Conservation (phyloP, 257 asterid genomes). For the Misopates orontium region DNA sequence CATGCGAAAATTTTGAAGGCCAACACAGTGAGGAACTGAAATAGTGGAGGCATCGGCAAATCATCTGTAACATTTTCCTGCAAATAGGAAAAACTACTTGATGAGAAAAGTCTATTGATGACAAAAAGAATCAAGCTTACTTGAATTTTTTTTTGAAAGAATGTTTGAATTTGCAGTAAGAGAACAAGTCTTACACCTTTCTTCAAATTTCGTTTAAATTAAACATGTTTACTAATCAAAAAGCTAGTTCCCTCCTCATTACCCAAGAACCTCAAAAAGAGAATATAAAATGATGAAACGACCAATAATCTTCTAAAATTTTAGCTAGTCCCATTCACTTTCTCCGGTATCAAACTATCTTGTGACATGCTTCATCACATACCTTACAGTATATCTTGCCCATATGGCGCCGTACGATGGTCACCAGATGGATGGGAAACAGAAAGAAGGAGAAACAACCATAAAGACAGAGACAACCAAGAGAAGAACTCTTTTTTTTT, state of each 20-base stretch:
- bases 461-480: no score
- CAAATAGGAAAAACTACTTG: constrained; percentile 27
- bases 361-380: neutral
- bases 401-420: neutral
- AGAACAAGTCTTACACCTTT: constrained; percentile 1
- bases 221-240: constrained; percentile 1
- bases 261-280: no score
- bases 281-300: no score
- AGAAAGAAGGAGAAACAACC: no score
- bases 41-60: constrained; percentile 92
- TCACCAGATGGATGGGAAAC: no score
- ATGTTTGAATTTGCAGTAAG: neutral
- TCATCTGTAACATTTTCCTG: constrained; percentile 70
- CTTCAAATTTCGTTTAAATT: constrained; percentile 7
- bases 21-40: constrained; percentile 87
- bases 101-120: constrained; percentile 20
- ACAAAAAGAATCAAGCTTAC: constrained; percentile 15
- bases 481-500: no score
- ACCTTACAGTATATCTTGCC: neutral
- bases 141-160: neutral
- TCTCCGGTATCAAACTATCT: no score
- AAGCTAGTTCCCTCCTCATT: constrained; percentile 1
- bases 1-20: constrained; percentile 73
- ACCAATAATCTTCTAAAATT: no score
- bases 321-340: no score